Evolutionary conservation across 2,329 filamentous ascomycete genomes (phyloP).

Genomic region (Botrytis elliptica): DNA sequence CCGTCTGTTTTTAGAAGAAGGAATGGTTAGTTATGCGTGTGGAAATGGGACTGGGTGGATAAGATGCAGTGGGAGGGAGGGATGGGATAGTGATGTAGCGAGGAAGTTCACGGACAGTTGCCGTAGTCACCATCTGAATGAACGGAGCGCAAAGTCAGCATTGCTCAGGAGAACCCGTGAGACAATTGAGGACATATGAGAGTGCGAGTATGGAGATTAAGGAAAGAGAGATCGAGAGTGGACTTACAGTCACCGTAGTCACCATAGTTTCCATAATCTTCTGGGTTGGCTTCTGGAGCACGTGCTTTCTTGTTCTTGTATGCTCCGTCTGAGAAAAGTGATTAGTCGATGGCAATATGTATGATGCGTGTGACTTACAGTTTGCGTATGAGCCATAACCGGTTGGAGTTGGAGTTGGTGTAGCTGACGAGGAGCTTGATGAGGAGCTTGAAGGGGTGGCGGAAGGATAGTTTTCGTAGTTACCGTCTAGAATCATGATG

Average conservation of each 20-base stretch:
- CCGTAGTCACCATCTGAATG: conserved; percentile 12
- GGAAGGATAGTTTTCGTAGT: conserved; percentile 16
- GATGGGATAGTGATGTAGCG: background rate
- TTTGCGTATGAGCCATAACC: conserved; percentile 23
- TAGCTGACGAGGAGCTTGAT: background rate
- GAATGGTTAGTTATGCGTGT: background rate
- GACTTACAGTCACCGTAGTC: conserved; percentile 10
- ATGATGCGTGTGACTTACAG: conserved; percentile 13
- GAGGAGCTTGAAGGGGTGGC: background rate
- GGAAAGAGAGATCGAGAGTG: background rate
- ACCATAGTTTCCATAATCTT: conserved; percentile 7
- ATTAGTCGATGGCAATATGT: background rate
- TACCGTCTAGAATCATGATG: conserved; percentile 7
- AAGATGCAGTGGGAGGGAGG: background rate
- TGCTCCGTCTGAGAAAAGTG: conserved; percentile 2
- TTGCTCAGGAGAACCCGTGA: conserved; percentile 1
- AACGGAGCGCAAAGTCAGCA: background rate
- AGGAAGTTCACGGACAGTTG: conserved; percentile 4
- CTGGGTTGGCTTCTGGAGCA: conserved; percentile 15
- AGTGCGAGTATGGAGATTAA: background rate
- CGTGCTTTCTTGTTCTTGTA: conserved; percentile 21
- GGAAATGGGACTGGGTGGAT: too few relatives aligned
- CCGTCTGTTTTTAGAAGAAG: background rate
- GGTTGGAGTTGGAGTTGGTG: background rate
- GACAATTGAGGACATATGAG: conserved; percentile 9